Evolutionary conservation across 129 eudicot species (phyloP).

Genomic region (Solidago caesia): DNA sequence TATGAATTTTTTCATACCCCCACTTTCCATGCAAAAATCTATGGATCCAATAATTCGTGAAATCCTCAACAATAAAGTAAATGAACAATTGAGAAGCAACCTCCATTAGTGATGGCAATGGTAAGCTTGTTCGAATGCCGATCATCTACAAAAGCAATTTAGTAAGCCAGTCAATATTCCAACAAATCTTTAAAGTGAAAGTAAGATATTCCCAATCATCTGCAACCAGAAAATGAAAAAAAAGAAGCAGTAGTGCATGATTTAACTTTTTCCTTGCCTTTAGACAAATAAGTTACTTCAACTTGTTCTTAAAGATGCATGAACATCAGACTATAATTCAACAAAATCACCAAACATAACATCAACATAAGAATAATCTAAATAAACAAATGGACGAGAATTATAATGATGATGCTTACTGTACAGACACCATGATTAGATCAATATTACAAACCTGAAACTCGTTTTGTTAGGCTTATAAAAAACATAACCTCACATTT

Average conservation of each 20-base stretch:
- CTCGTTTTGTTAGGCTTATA: background rate
- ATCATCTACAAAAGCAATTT: constrained; percentile 53
- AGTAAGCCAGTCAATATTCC: constrained; percentile 27
- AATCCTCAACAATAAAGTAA: constrained; percentile 85
- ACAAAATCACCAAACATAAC: too few relatives aligned
- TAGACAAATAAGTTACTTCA: constrained; percentile 13
- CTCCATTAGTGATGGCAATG: constrained; percentile 74
- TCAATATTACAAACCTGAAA: constrained; percentile 1
- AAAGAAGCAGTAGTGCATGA: constrained; percentile 16
- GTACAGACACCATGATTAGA: background rate
- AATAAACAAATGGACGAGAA: too few relatives aligned
- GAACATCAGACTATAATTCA: background rate
- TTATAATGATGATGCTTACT: too few relatives aligned
- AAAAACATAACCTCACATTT: background rate
- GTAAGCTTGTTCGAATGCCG: constrained; percentile 79
- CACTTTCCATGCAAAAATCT: constrained; percentile 78
- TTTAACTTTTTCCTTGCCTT: constrained; percentile 26
- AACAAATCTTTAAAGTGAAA: constrained; percentile 26
- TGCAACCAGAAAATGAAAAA: constrained; percentile 12
- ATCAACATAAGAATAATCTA: too few relatives aligned
- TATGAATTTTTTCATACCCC: constrained; percentile 89
- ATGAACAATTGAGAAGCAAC: constrained; percentile 56
- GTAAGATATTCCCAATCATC: constrained; percentile 38
- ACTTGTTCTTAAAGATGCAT: background rate
- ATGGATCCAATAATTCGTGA: constrained; percentile 82